A percentile compares a stretch with the other conserved stretches of the same genome.
These are phyloP conservation scores for Amylostereum areolatum DNA, from an alignment of 1,284 basidiomycete genomes.

Conservation along the genomic window DNA sequence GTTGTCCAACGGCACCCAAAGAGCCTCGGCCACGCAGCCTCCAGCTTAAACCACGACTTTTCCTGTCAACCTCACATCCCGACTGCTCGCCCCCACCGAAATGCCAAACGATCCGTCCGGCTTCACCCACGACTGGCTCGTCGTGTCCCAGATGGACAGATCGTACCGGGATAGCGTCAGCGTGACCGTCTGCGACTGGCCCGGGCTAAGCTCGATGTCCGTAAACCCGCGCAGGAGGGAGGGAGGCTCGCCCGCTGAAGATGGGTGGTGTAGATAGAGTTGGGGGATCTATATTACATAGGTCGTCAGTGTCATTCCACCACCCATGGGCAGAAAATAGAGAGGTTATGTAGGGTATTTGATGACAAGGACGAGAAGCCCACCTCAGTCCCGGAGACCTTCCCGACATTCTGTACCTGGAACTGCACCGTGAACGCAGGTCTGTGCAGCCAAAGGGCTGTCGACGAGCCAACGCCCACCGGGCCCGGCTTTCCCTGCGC, in stretches of 20 bases:
- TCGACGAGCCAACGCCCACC: slow-evolving; percentile 42
- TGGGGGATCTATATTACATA: slow-evolving; percentile 30
- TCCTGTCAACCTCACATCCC: slow-evolving; percentile 32
- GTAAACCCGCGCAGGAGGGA: slow-evolving; percentile 39
- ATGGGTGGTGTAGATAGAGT: slow-evolving; percentile 38
- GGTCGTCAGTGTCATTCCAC: too few species aligned
- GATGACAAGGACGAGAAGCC: slow-evolving; percentile 4
- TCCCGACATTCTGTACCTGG: slow-evolving; percentile 52
- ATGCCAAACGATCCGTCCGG: slow-evolving; percentile 39
- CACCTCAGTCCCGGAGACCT: slow-evolving; percentile 48
- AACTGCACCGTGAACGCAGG: slow-evolving; percentile 57
- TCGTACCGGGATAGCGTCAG: slow-evolving; percentile 38
- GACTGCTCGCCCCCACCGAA: slow-evolving; percentile 47
- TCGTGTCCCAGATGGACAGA: slow-evolving; percentile 41
- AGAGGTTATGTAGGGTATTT: background rate
- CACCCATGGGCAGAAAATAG: too few species aligned
- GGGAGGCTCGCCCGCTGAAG: slow-evolving; percentile 33
- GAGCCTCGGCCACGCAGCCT: too few species aligned
- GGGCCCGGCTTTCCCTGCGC: slow-evolving; percentile 43
- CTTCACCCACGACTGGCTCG: slow-evolving; percentile 45
- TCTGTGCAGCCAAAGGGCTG: slow-evolving; percentile 60
- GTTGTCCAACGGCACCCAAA: too few species aligned
- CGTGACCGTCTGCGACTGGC: slow-evolving; percentile 27
- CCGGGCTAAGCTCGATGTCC: slow-evolving; percentile 31
- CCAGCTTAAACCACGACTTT: slow-evolving; percentile 9